Evolutionary conservation across 2,329 filamentous ascomycete genomes (phyloP).

Genomic region (Arthroderma uncinatum): DNA sequence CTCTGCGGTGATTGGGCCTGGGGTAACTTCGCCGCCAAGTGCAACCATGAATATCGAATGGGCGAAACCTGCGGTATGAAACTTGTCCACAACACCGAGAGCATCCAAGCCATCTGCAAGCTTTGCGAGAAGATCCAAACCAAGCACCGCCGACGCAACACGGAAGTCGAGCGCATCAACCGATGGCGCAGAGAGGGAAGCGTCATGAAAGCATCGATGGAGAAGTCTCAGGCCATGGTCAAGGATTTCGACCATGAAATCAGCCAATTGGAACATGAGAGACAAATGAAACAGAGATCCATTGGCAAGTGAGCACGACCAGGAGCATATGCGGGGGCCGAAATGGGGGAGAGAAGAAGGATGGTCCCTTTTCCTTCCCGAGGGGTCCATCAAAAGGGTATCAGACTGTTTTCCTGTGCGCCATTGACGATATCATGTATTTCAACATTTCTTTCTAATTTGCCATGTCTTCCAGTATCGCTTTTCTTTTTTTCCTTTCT

Average conservation of each 20-base stretch:
- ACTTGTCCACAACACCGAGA: slow-evolving; percentile 65
- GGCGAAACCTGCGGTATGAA: slow-evolving; percentile 95
- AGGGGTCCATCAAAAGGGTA: not conserved
- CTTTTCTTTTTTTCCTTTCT: slow-evolving; percentile 18
- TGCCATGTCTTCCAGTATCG: slow-evolving; percentile 13
- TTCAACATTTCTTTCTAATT: slow-evolving; percentile 9
- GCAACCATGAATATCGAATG: slow-evolving; percentile 86
- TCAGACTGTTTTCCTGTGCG: not conserved
- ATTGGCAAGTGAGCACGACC: slow-evolving; percentile 19
- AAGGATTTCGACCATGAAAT: slow-evolving; percentile 61
- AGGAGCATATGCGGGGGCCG: slow-evolving; percentile 7
- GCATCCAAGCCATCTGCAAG: slow-evolving; percentile 58
- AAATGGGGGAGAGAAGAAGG: slow-evolving; percentile 3
- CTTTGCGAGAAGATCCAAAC: slow-evolving; percentile 82
- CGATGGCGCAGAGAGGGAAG: slow-evolving; percentile 65
- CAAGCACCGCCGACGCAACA: slow-evolving; percentile 62
- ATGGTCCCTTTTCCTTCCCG: not conserved
- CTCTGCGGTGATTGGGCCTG: slow-evolving; percentile 86
- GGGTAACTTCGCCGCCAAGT: slow-evolving; percentile 86
- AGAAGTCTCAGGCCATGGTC: slow-evolving; percentile 61
- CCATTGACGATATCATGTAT: not conserved
- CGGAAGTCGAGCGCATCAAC: slow-evolving; percentile 62
- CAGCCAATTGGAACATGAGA: slow-evolving; percentile 50
- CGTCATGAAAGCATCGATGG: slow-evolving; percentile 48
- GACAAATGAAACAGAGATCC: slow-evolving; percentile 29